Percentiles rank a stretch among this genome's conserved stretches.
phyloP scores from a whole-genome alignment of 805 yeast species.

The Wickerhamiella occidentalis region DNA sequence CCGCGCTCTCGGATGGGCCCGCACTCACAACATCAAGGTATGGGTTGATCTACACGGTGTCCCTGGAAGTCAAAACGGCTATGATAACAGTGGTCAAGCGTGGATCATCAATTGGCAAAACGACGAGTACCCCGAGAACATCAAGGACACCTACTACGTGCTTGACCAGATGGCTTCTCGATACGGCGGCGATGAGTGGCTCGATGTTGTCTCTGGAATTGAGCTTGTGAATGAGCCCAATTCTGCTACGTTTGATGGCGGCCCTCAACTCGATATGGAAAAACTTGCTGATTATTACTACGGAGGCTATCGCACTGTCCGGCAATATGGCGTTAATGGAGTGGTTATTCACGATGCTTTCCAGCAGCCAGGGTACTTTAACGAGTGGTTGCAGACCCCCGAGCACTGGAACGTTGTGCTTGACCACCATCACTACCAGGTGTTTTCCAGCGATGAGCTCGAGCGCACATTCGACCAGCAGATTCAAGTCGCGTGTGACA shows the following conservation, averaged over 20 bases:
- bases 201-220: conserved; percentile 66
- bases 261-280: conserved; percentile 36
- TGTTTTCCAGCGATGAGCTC: conserved; percentile 54
- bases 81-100: conserved; percentile 78
- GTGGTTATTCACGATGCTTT: conserved; percentile 79
- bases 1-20: conserved; percentile 62
- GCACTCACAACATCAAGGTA: conserved; percentile 45
- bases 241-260: conserved; percentile 35
- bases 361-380: conserved; percentile 50
- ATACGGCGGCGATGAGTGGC: conserved; percentile 47
- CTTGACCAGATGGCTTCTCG: conserved; percentile 43
- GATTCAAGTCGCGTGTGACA: conserved; percentile 39
- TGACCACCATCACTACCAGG: conserved; percentile 86
- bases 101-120: conserved; percentile 33
- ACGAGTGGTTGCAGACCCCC: conserved; percentile 33
- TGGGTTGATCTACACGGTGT: conserved; percentile 92
- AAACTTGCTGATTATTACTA: conserved; percentile 44
- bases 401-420: conserved; percentile 53
- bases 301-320: conserved; percentile 47
- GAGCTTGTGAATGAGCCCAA: conserved; percentile 81
- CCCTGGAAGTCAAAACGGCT: conserved; percentile 92
- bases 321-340: conserved; percentile 35
- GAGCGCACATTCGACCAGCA: conserved; percentile 47
- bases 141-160: conserved; percentile 33
- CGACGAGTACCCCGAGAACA: conserved; percentile 17